Conservation (phyloP, 345 rosid genomes). For the Gynandropsis gynandra region DNA sequence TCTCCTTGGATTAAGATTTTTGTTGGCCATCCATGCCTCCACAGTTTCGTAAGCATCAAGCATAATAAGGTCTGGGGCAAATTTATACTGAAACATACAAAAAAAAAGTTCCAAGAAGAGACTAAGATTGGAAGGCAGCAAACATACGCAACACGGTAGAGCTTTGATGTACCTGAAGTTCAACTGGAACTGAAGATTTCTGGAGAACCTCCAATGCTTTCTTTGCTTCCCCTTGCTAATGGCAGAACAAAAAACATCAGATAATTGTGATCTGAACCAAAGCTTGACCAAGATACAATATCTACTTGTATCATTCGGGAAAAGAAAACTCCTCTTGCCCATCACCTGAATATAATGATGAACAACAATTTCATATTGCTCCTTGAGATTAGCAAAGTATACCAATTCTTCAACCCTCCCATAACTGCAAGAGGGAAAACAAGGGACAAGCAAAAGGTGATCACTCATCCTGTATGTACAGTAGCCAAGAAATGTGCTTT, state of each 20-base stretch:
- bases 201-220: conserved; percentile 87
- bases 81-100: conserved; percentile 66
- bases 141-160: conserved; percentile 5
- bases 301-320: conserved; percentile 12
- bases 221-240: conserved; percentile 96
- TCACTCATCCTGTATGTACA: conserved; percentile 8
- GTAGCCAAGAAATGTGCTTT: conserved; percentile 11
- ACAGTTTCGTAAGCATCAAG: conserved; percentile 99
- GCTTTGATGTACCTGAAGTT: conserved; percentile 66
- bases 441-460: neutral
- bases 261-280: conserved; percentile 15
- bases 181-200: conserved; percentile 74
- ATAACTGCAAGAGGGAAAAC: conserved; percentile 55
- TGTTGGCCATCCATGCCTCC: conserved; percentile 93
- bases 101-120: conserved; percentile 16
- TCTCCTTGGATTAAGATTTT: conserved; percentile 85
- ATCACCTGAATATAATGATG: conserved; percentile 87
- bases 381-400: conserved; percentile 91
- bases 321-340: conserved; percentile 14
- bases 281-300: conserved; percentile 9
- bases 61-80: conserved; percentile 86
- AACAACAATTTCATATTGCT: conserved; percentile 83
- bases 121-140: conserved; percentile 20
- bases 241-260: conserved; percentile 20
- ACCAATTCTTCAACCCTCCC: conserved; percentile 96